Base-by-base conservation (phyloP, 148 eudicot species). In the Selenicereus undatus region DNA sequence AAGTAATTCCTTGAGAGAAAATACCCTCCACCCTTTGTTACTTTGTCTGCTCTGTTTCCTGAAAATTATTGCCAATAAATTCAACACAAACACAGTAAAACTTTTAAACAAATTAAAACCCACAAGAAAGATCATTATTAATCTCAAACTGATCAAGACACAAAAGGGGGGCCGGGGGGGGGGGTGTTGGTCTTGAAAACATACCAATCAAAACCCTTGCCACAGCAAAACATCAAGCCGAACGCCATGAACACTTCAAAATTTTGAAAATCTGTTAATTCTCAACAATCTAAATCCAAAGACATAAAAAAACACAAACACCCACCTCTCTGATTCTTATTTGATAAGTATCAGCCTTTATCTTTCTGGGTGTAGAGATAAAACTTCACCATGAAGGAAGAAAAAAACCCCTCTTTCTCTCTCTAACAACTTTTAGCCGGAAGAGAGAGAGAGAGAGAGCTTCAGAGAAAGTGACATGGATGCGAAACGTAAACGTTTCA, bases 1-100 rank as follows among this genome's bases (percentile, higher is more conserved):
- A 71, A 89, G 97, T 89, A 94, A 86, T 79, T 94, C 98, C 81
- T 94, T 93, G 85, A 94, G 81, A 78, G 98, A 93, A 83, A 95
- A 95, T 54, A 90, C 86, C 90, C 97, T 91, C 94, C 97, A 93
- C 51, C 91, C 17, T 71, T 86, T 39, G 71, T 88, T 85, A 74
- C 82, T 93, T 86, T 88, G 89, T 70, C 84, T 86, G 60, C 88
- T 82, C 72, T 82, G 84, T 87, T 88, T 93, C 91, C 98, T 94
- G 90, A 75, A 76, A 71, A 83, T 30, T 11, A 42, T 58, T 42
- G 52, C 7, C 1, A 62, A 60, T 10, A 21, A 60, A 60, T 60
- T 64, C 68, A 22, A 64, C 29, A 24, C 2, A 64, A 64, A 26
- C 3, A 24, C 11, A 64, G 68, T 20, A 64, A 64, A n/a, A n/a